Evolutionary conservation across 2,329 filamentous ascomycete genomes (phyloP), one percentile per base, ranked within the genome.

Genomic region (Cladosporium sp.): DNA sequence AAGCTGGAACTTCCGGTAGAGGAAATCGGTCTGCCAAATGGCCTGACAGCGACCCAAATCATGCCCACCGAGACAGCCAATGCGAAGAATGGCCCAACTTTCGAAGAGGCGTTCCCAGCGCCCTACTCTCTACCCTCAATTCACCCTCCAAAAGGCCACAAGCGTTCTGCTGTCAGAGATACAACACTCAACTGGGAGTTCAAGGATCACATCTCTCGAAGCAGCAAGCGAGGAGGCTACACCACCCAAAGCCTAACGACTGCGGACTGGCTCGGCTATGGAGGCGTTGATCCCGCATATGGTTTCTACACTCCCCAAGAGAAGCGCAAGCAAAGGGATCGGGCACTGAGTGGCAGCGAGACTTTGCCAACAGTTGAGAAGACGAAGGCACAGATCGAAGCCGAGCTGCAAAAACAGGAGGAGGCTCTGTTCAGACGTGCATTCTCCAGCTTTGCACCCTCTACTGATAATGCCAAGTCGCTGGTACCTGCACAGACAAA

Each of bases 401-500:
- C 81, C 57, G 75, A 76, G 0, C 74, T 77, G 13, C 85, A 86
- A 3, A 89, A 90, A 74, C 71, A 75, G 56, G 86, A 92, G 78
- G 91, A 93, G 70, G 84, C 88, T 0, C 79, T 93, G 11, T 94
- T 93, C 73, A 85, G 90, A 32, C 87, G 89, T 63, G 91, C 89
- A 1, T 94, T 93, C 76, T 92, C 90, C 0, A 91, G 89, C 72
- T 94, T 93, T 75, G 91, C 91, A 6, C 91, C 91, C 0, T 88
- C 85, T 60, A 89, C 86, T 70, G 91, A 94, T 75, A 88, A 93
- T 73, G 85, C 89, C 3, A 86, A 84, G 14, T 89, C 91, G 6
- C 82, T 93, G 65, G 82, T 92, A 3, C 86, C 91, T 0, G 87
- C 88, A 1, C 86, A 86, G 36, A 83, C 87, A 58, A 86, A 91